phyloP scores from a whole-genome alignment of 208 protist species.

The Leishmania lainsoni region DNA sequence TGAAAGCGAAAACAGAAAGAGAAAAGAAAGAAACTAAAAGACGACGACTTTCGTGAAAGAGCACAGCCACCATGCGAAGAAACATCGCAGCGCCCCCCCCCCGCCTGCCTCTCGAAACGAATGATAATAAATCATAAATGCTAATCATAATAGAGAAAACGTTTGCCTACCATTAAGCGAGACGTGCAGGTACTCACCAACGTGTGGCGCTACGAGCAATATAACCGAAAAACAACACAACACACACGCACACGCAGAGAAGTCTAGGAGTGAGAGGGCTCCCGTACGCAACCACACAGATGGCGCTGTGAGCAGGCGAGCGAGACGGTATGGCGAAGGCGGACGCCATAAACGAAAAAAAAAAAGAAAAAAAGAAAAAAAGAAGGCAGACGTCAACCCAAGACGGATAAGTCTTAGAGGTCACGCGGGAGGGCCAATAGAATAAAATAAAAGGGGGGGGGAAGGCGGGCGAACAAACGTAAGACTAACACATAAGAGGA shows the following conservation, averaged over 20 bases:
- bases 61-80: too few species aligned
- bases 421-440: too few species aligned
- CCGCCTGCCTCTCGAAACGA: too few species aligned
- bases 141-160: neutral
- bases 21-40: neutral
- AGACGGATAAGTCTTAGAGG: neutral
- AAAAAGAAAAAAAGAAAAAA: neutral
- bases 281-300: too few species aligned
- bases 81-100: too few species aligned
- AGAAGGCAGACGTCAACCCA: neutral
- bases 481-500: neutral
- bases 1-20: neutral
- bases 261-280: too few species aligned
- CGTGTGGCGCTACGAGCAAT: neutral
- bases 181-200: neutral
- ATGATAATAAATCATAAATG: too few species aligned
- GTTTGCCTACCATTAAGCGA: neutral
- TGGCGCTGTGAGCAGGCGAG: too few species aligned
- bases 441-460: too few species aligned
- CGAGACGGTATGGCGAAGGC: too few species aligned
- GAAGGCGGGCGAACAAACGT: neutral
- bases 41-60: too few species aligned
- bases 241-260: neutral
- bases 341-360: neutral
- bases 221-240: neutral